Conservation (phyloP, 371 early-diverging fungal genomes). For the Rhizopus delemar region DNA sequence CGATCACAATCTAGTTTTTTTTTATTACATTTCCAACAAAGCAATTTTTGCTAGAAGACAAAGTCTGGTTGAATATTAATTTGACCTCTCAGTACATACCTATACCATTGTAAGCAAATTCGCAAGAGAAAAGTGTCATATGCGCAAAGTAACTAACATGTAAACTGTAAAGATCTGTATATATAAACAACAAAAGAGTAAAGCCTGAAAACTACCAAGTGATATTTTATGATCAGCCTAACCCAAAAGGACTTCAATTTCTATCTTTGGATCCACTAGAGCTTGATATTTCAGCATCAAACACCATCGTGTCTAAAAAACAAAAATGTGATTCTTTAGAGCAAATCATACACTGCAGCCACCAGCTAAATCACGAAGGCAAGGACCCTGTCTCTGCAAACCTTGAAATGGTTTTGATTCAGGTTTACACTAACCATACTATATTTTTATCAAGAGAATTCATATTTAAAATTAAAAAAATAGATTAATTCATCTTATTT, state of each 20-base stretch:
- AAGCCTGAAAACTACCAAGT: conserved; percentile 32
- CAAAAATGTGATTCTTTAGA: conserved; percentile 5
- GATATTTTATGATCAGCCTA: conserved; percentile 67
- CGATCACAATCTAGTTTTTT: not conserved
- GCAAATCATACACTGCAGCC: conserved; percentile 27
- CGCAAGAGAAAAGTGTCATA: not conserved
- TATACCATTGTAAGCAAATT: conserved; percentile 22
- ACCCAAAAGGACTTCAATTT: conserved; percentile 68
- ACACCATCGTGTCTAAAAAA: conserved; percentile 21
- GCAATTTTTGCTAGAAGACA: conserved; percentile 2
- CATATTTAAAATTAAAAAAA: not conserved
- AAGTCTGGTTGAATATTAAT: conserved; percentile 32
- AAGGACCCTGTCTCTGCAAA: conserved; percentile 17
- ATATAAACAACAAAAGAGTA: conserved; percentile 6
- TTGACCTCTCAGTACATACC: not conserved
- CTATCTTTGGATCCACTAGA: conserved; percentile 70
- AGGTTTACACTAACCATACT: conserved; percentile 20
- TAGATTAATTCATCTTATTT: conserved; percentile 57
- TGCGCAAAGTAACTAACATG: too few species aligned
- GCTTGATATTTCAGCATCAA: conserved; percentile 65
- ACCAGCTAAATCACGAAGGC: conserved; percentile 12
- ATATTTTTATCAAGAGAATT: not conserved
- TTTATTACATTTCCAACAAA: not conserved
- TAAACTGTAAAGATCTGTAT: conserved; percentile 15
- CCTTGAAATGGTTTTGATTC: conserved; percentile 30